These are phyloP conservation scores for Mycosphaerella sp. DNA, from an alignment of 2,329 filamentous ascomycete genomes.

Conservation along the genomic window DNA sequence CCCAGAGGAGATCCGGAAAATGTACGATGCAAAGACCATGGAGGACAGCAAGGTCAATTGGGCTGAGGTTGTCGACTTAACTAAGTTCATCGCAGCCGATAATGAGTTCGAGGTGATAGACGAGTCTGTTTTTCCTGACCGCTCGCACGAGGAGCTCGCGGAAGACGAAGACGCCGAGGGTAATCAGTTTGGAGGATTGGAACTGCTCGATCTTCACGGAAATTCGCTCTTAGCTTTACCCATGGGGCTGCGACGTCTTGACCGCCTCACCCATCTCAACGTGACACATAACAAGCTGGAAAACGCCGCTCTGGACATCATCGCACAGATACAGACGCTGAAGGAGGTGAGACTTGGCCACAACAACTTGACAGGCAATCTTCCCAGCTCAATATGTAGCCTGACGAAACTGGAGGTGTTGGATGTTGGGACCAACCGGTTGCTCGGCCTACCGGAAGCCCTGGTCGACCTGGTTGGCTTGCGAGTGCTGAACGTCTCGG, in stretches of 20 bases:
- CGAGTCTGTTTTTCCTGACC: slow-evolving; percentile 73
- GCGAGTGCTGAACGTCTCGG: slow-evolving; percentile 69
- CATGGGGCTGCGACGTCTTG: slow-evolving; percentile 65
- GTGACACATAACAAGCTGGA: slow-evolving; percentile 69
- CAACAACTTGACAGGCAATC: slow-evolving; percentile 64
- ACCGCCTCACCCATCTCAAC: slow-evolving; percentile 73
- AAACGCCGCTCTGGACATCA: slow-evolving; percentile 63
- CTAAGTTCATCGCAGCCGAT: slow-evolving; percentile 76
- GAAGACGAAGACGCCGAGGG: slow-evolving; percentile 62
- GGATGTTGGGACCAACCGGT: slow-evolving; percentile 73
- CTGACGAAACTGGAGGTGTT: slow-evolving; percentile 69
- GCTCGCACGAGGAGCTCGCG: slow-evolving; percentile 47
- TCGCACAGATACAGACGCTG: slow-evolving; percentile 66
- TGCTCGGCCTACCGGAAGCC: slow-evolving; percentile 63
- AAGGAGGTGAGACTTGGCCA: slow-evolving; percentile 76
- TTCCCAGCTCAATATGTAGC: slow-evolving; percentile 58
- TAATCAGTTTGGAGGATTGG: slow-evolving; percentile 74
- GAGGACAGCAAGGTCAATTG: slow-evolving; percentile 62
- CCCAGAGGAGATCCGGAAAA: slow-evolving; percentile 74
- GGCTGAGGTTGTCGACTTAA: slow-evolving; percentile 87
- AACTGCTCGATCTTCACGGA: slow-evolving; percentile 77
- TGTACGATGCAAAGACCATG: slow-evolving; percentile 75
- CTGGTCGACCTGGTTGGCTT: slow-evolving; percentile 63
- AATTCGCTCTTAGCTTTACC: slow-evolving; percentile 71
- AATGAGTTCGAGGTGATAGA: slow-evolving; percentile 75